Conservation (phyloP, 2,329 filamentous ascomycete genomes). For the Paraphoma sp. region DNA sequence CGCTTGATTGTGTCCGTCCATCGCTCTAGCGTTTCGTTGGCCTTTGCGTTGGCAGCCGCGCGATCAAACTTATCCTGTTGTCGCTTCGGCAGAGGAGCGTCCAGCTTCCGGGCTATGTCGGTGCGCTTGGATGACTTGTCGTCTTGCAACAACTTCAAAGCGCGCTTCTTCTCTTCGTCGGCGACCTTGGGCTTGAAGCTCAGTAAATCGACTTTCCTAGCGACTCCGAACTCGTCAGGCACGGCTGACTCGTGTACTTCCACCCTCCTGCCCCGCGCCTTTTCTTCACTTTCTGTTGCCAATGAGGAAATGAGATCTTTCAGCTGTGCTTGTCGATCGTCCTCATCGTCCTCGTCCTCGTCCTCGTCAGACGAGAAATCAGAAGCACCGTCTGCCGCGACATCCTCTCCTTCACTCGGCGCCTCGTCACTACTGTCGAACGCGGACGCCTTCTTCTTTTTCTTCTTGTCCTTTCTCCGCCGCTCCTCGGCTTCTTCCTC, state of each 20-base stretch:
- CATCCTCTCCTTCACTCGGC: conserved; percentile 56
- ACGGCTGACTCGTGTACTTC: conserved; percentile 65
- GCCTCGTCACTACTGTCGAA: conserved; percentile 61
- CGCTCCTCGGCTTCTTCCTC: conserved; percentile 43
- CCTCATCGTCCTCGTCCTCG: conserved; percentile 48
- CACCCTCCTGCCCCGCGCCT: conserved; percentile 40
- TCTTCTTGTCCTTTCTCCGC: conserved; percentile 33
- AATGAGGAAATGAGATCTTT: conserved; percentile 74
- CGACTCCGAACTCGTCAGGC: conserved; percentile 66
- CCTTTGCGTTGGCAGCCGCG: conserved; percentile 83
- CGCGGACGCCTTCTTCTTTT: conserved; percentile 50
- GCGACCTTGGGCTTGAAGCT: conserved; percentile 77
- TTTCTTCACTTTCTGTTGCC: conserved; percentile 49
- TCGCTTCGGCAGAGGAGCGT: conserved; percentile 81
- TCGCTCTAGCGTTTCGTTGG: conserved; percentile 85
- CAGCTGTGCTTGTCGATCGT: conserved; percentile 68
- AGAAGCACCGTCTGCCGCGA: conserved; percentile 56
- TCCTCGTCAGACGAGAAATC: conserved; percentile 57
- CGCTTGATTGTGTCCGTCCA: conserved; percentile 97
- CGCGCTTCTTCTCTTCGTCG: conserved; percentile 78
- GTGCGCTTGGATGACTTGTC: conserved; percentile 65
- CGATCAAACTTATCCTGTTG: conserved; percentile 88
- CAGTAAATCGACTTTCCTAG: conserved; percentile 74
- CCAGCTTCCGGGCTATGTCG: conserved; percentile 72
- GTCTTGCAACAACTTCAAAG: conserved; percentile 75